These are phyloP conservation scores for Fusarium protoensiforme DNA, from an alignment of 2,329 filamentous ascomycete genomes.

Conservation along the genomic window DNA sequence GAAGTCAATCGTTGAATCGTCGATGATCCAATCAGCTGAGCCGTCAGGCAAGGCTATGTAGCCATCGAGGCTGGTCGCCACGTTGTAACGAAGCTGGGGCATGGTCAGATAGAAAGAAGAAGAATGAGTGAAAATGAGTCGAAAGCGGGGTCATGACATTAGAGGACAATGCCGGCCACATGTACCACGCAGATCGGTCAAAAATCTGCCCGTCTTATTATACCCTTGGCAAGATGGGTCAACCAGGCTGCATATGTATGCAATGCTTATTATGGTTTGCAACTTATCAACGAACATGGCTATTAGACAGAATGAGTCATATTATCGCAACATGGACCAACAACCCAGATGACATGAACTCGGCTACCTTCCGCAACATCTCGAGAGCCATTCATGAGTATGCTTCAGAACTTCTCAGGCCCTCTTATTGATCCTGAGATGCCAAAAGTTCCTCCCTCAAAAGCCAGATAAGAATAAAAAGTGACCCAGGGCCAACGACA, in stretches of 20 bases:
- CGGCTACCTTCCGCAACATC: background rate
- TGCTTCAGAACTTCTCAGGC: background rate
- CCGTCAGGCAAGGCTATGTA: constrained; percentile 48
- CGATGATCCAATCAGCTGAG: constrained; percentile 46
- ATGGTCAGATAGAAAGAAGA: constrained; percentile 4
- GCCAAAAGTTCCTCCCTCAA: constrained; percentile 31
- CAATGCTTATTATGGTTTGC: background rate
- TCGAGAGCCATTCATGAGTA: background rate
- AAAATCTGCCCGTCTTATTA: constrained; percentile 1
- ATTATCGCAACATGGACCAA: background rate
- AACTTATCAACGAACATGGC: background rate
- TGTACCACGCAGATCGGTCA: background rate
- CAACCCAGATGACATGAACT: background rate
- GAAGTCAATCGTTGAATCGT: constrained; percentile 49
- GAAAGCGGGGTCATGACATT: background rate
- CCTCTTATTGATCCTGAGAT: background rate
- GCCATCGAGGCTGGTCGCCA: constrained; percentile 49
- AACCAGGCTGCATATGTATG: background rate
- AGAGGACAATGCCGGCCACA: background rate
- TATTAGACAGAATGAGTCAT: background rate
- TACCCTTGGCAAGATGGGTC: background rate
- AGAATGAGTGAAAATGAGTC: background rate
- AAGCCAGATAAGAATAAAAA: constrained; percentile 33
- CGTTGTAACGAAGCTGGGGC: constrained; percentile 46
- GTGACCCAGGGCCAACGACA: constrained; percentile 24